A percentile compares a stretch with the other conserved stretches of the same genome.
phyloP scores from a whole-genome alignment of 169 alveolate species.

The Eimeria tenella region DNA sequence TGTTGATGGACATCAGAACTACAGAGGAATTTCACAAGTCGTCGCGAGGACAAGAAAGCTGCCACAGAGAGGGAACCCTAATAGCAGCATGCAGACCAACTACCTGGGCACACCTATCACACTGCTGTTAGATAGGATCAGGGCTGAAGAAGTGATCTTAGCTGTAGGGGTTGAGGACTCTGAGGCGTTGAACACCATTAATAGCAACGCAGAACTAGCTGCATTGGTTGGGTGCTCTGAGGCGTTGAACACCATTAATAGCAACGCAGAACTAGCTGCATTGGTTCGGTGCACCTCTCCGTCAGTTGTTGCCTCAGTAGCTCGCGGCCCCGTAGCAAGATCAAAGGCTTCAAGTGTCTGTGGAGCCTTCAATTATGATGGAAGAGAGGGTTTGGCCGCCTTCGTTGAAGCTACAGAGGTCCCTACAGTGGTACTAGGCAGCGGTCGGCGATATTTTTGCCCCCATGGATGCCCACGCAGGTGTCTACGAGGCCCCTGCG shows the following conservation, averaged over 20 bases:
- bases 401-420: slow-evolving; percentile 6
- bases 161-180: background rate
- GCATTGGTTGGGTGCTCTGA: too few species aligned
- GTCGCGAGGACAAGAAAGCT: too few species aligned
- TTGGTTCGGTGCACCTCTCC: too few species aligned
- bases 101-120: background rate
- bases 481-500: background rate
- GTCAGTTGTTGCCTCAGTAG: background rate
- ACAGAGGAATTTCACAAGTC: too few species aligned
- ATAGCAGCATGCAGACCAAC: too few species aligned
- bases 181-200: too few species aligned
- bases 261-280: too few species aligned
- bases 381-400: background rate
- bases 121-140: background rate
- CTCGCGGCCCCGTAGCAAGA: background rate
- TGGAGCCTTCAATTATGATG: background rate
- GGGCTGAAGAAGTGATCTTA: background rate
- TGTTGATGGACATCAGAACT: too few species aligned
- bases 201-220: too few species aligned
- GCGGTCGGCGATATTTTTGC: background rate
- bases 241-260: too few species aligned
- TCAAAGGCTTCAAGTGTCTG: background rate
- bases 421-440: background rate
- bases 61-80: too few species aligned
- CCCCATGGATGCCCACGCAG: slow-evolving; percentile 19